These are phyloP conservation scores for Venturia pyrina DNA, from an alignment of 2,329 filamentous ascomycete species.

Conservation along the genomic window DNA sequence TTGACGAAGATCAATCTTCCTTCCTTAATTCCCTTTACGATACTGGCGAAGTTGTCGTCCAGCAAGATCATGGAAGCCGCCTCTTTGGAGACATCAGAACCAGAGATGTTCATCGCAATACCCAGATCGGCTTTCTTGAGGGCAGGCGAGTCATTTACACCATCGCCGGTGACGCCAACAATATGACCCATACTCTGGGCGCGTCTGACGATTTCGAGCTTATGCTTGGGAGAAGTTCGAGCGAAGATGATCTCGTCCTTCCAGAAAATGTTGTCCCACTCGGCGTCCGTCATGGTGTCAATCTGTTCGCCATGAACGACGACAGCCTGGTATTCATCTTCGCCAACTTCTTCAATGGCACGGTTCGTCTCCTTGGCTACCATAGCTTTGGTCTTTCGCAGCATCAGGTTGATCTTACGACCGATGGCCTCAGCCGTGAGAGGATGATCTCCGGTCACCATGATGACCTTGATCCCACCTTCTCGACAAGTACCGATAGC, in stretches of 20 bases:
- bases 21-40: constrained; percentile 31
- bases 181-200: constrained; percentile 16
- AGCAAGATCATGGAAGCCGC: constrained; percentile 31
- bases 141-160: constrained; percentile 31
- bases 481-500: constrained; percentile 35
- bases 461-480: constrained; percentile 38
- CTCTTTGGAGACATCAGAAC: constrained; percentile 31
- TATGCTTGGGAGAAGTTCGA: constrained; percentile 11
- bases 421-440: constrained; percentile 38
- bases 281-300: constrained; percentile 32
- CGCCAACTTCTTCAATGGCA: constrained; percentile 22
- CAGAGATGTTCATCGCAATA: constrained; percentile 28
- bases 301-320: constrained; percentile 36
- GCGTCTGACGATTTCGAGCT: background rate
- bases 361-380: constrained; percentile 20
- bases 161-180: constrained; percentile 34
- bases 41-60: constrained; percentile 32
- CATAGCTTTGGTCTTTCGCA: constrained; percentile 6
- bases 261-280: constrained; percentile 26
- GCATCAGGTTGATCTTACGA: constrained; percentile 32
- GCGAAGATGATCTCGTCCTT: constrained; percentile 11
- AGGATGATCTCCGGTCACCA: constrained; percentile 39
- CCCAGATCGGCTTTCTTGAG: constrained; percentile 30
- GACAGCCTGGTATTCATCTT: constrained; percentile 15
- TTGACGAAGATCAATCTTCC: constrained; percentile 34